A percentile compares a stretch with the other conserved stretches of the same genome.
Evolutionary conservation across 192 early-diverging fungal species (phyloP).

Genomic region (Linnemannia elongata): DNA sequence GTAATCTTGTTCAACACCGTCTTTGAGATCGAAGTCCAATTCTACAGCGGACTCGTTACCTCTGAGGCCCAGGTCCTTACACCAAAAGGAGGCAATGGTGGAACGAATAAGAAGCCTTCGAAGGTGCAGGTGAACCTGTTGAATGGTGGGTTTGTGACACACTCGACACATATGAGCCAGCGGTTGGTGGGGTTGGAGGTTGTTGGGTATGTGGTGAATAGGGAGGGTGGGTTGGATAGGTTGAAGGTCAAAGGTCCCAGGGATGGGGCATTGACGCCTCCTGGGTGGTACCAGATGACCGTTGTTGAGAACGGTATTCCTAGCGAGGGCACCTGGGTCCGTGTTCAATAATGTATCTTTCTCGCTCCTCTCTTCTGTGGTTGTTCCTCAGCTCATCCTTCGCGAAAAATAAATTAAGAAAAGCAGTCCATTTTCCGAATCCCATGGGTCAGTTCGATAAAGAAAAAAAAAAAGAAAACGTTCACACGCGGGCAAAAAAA

Average conservation of each 20-base stretch:
- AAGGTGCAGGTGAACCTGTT: constrained; percentile 58
- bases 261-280: constrained; percentile 38
- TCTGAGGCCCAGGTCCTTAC: constrained; percentile 24
- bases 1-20: constrained; percentile 35
- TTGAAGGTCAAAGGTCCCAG: constrained; percentile 38
- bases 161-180: constrained; percentile 70
- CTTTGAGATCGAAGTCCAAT: constrained; percentile 47
- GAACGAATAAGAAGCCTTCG: constrained; percentile 12
- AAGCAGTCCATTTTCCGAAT: no score
- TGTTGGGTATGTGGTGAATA: constrained; percentile 24
- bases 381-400: no score
- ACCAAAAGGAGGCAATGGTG: neutral
- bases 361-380: no score
- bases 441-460: no score
- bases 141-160: constrained; percentile 62
- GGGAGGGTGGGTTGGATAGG: neutral
- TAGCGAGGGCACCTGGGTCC: constrained; percentile 43
- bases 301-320: constrained; percentile 44
- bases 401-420: no score
- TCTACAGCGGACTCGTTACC: constrained; percentile 18
- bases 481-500: no score
- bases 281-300: constrained; percentile 55
- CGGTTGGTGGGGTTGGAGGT: constrained; percentile 57
- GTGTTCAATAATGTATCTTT: neutral
- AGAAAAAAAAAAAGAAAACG: no score